Evolutionary conservation across 768 basidiomycete genomes (phyloP).

Genomic region (Rhizopogon salebrosus): DNA sequence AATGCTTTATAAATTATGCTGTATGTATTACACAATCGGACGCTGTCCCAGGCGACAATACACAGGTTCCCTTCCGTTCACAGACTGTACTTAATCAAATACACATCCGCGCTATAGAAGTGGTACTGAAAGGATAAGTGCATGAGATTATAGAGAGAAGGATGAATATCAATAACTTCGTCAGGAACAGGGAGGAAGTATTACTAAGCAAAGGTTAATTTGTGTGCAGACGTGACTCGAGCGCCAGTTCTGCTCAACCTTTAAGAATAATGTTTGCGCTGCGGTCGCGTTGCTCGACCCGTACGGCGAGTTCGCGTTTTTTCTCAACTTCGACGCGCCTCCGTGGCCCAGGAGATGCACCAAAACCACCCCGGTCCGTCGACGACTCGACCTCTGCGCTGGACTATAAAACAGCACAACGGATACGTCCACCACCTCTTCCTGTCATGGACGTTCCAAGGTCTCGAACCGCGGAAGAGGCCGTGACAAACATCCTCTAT

Average conservation of each 20-base stretch:
- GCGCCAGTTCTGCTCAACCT: not conserved
- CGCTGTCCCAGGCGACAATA: too few species aligned
- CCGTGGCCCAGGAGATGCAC: slow-evolving; percentile 30
- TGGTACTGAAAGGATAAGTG: too few species aligned
- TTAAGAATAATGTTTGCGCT: slow-evolving; percentile 7
- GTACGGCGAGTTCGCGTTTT: slow-evolving; percentile 14
- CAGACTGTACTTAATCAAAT: too few species aligned
- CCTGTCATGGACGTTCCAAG: slow-evolving; percentile 84
- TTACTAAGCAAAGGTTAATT: not conserved
- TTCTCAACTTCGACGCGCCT: slow-evolving; percentile 16
- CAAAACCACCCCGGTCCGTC: slow-evolving; percentile 73
- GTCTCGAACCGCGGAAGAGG: slow-evolving; percentile 84
- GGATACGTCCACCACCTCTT: slow-evolving; percentile 73
- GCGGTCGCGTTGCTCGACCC: slow-evolving; percentile 15
- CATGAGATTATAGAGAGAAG: too few species aligned
- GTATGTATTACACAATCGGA: too few species aligned
- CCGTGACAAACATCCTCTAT: slow-evolving; percentile 96
- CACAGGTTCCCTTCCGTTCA: too few species aligned
- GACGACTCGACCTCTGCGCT: slow-evolving; percentile 93
- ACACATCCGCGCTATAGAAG: too few species aligned
- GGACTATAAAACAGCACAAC: slow-evolving; percentile 81
- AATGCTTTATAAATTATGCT: too few species aligned
- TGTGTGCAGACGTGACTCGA: not conserved
- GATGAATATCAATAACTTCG: too few species aligned
- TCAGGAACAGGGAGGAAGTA: too few species aligned